Evolutionary conservation across 257 asterid species (phyloP).

Genomic region (Ilex aquifolium): DNA sequence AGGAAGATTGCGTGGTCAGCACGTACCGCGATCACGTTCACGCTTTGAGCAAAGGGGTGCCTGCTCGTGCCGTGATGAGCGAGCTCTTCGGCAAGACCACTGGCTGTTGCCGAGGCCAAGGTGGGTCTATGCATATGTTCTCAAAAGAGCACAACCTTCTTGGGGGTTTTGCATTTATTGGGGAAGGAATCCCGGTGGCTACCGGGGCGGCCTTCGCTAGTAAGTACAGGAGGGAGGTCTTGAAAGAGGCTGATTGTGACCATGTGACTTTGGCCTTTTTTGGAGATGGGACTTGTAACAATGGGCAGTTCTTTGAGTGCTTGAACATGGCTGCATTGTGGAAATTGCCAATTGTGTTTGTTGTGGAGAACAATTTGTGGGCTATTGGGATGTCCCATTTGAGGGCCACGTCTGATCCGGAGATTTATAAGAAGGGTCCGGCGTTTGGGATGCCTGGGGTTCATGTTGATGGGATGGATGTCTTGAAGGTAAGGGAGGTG

Average conservation of each 20-base stretch:
- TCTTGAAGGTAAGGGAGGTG: slow-evolving; percentile 94
- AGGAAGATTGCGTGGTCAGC: slow-evolving; percentile 81
- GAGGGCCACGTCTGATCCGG: slow-evolving; percentile 94
- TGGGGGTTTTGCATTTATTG: slow-evolving; percentile 95
- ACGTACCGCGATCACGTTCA: slow-evolving; percentile 97
- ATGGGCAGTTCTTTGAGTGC: slow-evolving; percentile 96
- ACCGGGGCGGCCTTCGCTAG: slow-evolving; percentile 92
- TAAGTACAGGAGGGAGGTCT: slow-evolving; percentile 79
- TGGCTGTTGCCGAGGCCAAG: slow-evolving; percentile 99
- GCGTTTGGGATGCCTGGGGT: slow-evolving; percentile 99
- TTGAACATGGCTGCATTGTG: slow-evolving; percentile 97
- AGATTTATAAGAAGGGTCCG: slow-evolving; percentile 97
- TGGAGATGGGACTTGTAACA: slow-evolving; percentile 95
- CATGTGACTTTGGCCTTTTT: slow-evolving; percentile 87
- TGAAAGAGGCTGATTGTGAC: slow-evolving; percentile 78
- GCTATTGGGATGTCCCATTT: slow-evolving; percentile 99
- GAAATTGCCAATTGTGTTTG: slow-evolving; percentile 93
- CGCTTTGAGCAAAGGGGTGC: slow-evolving; percentile 94
- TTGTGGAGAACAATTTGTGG: slow-evolving; percentile 98
- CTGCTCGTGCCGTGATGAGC: slow-evolving; percentile 92
- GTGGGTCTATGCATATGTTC: slow-evolving; percentile 99
- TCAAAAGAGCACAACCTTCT: slow-evolving; percentile 91
- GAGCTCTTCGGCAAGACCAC: slow-evolving; percentile 98
- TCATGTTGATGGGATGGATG: slow-evolving; percentile 98
- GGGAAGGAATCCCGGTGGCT: slow-evolving; percentile 95